Conservation (phyloP, 1,139 yeast species). For the Meyerozyma sp. region DNA sequence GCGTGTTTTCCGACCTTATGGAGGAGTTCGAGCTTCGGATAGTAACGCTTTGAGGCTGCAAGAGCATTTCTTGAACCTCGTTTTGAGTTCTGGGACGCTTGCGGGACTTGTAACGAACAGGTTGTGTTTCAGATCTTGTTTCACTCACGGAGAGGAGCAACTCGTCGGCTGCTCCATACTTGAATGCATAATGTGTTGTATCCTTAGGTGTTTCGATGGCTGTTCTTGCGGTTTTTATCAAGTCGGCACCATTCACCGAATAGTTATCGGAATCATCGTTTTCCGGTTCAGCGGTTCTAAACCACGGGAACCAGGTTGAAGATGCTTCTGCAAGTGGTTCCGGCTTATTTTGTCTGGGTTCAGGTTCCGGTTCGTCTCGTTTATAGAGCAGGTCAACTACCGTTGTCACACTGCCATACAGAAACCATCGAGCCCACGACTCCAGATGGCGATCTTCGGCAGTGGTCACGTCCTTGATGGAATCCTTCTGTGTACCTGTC, state of each 20-base stretch:
- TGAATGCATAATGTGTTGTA: slow-evolving; percentile 31
- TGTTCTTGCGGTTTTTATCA: slow-evolving; percentile 29
- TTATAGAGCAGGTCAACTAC: neutral
- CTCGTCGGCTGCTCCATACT: slow-evolving; percentile 17
- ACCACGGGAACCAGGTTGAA: neutral
- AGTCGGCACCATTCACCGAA: slow-evolving; percentile 16
- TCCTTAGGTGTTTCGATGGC: slow-evolving; percentile 32
- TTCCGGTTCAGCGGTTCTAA: neutral
- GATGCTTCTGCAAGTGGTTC: neutral
- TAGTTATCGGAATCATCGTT: slow-evolving; percentile 4
- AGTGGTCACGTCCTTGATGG: neutral
- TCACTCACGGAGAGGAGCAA: slow-evolving; percentile 36
- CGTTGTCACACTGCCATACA: neutral
- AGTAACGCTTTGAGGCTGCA: slow-evolving; percentile 1
- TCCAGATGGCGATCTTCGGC: neutral
- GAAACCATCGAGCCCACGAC: slow-evolving; percentile 1
- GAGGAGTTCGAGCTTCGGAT: slow-evolving; percentile 6
- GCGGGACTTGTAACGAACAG: slow-evolving; percentile 31
- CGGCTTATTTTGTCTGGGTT: neutral
- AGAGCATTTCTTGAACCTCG: slow-evolving; percentile 27
- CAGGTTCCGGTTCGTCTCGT: neutral
- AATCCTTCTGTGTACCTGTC: neutral
- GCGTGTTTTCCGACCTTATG: slow-evolving; percentile 3
- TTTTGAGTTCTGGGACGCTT: slow-evolving; percentile 32
- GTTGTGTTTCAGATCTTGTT: slow-evolving; percentile 34